These are phyloP conservation scores for Pistacia vera DNA, from an alignment of 345 rosid genomes.

Conservation along the genomic window DNA sequence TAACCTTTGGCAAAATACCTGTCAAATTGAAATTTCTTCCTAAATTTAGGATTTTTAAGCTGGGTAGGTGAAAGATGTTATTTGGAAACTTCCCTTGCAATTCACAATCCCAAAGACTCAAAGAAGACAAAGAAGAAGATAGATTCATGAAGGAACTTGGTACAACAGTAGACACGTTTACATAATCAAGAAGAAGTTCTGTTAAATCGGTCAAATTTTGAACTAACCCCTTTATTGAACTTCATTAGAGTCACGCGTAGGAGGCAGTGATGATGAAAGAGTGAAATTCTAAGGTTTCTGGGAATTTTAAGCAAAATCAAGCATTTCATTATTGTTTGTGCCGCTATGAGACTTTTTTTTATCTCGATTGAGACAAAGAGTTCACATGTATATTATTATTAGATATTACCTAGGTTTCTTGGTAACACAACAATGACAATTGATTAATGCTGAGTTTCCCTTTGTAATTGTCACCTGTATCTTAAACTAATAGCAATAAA, in stretches of 20 bases:
- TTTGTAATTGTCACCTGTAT: no score
- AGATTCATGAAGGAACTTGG: not conserved
- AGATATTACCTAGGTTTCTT: not conserved
- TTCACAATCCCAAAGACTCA: not conserved
- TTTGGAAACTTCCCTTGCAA: not conserved
- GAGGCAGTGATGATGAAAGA: no score
- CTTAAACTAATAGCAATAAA: no score
- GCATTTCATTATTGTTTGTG: not conserved
- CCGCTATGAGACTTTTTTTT: not conserved
- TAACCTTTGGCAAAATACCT: conserved; percentile 5
- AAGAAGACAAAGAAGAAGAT: not conserved
- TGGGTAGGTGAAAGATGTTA: not conserved
- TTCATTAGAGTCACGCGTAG: no score
- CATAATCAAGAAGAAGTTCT: not conserved
- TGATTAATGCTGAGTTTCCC: no score
- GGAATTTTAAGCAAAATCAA: not conserved
- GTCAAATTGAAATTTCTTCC: not conserved
- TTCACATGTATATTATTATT: no score
- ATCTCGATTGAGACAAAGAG: no score
- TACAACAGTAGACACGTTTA: not conserved
- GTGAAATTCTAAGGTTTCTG: no score
- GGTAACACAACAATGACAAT: no score
- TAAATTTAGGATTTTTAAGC: not conserved
- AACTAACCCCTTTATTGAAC: not conserved
- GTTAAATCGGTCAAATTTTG: not conserved